Base-by-base conservation (phyloP, 1,284 basidiomycete genomes). In the Puccinia horiana region DNA sequence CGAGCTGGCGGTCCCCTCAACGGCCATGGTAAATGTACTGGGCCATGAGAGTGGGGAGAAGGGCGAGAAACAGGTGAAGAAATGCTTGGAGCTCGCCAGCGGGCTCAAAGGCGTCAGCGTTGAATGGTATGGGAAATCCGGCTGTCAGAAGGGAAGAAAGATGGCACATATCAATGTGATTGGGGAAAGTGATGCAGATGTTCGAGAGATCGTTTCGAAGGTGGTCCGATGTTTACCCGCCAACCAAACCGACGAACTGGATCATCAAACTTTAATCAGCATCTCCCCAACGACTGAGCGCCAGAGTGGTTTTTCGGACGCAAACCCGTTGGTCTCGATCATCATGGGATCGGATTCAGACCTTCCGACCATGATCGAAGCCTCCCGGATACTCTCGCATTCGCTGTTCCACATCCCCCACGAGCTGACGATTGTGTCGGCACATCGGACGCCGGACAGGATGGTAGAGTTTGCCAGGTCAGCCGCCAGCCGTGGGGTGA, bases 291-390 rank as follows among this genome's bases (percentile, higher is more conserved):
- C 26, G 16, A 12, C 54, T 18, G 29, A 16, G 29, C 37, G 37
- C 14, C 8, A 3, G 18, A 29, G 3, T 4, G 58, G 69, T 32
- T 70, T 70, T 26, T 90, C 93, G 5, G 90, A 93, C 85, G 86
- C 88, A 0, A 89, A 91, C 78, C 95, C 96, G 6, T 90, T 98
- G 12, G 94, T 98, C 0, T 93, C 94, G 0, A 91, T 99, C 84
- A 95, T 99, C 87, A 99, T 99, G 97, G 96, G 96, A 63, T 97
- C 95, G 8, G 97, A 99, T 88, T 97, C 95, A n/a, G 96, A 99
- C 87, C 89, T 99, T 49, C 93, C 94, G 2, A 92, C 92, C 26
- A 97, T 99, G 93, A 90, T 94, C 14, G 92, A 94, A 6, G 94
- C 94, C 1, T 94, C 96, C 0, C 91, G 90, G 78, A 92, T 97